phyloP scores from a whole-genome alignment of 2,329 filamentous ascomycete genomes.

The Beauveria australis region DNA sequence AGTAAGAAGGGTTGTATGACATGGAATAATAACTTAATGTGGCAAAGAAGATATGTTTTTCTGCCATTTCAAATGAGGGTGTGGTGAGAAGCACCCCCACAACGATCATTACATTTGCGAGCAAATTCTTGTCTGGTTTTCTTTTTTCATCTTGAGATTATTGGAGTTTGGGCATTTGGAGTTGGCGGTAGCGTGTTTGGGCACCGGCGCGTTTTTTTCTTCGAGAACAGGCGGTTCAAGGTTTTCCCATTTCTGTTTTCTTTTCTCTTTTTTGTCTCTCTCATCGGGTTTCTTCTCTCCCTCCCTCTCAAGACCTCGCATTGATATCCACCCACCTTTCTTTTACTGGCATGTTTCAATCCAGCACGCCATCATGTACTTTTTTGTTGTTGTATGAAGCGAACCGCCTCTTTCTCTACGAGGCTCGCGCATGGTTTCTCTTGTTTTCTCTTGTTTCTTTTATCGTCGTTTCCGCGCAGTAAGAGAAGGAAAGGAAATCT shows the following conservation, averaged over 20 bases:
- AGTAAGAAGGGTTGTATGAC: neutral
- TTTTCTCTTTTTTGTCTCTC: neutral
- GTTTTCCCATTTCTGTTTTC: neutral
- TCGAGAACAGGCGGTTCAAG: neutral
- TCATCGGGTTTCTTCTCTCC: neutral
- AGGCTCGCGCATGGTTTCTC: neutral
- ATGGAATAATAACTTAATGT: neutral
- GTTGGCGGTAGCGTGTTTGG: conserved; percentile 3
- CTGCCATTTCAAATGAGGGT: conserved; percentile 1
- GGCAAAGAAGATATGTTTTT: neutral
- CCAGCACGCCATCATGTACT: neutral
- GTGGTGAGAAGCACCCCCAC: neutral
- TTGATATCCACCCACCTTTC: conserved; percentile 1
- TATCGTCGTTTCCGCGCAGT: neutral
- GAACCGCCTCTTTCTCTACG: neutral
- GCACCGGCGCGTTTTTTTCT: neutral
- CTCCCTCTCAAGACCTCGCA: neutral
- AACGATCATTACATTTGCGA: conserved; percentile 2
- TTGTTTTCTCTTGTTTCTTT: neutral
- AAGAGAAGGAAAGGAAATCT: neutral
- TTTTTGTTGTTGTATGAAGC: neutral
- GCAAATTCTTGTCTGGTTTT: neutral
- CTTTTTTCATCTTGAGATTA: neutral
- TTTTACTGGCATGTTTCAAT: neutral
- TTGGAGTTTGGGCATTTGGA: neutral